Evolutionary conservation across 495 filamentous ascomycete genomes (phyloP).

Genomic region (Viridothelium virens): DNA sequence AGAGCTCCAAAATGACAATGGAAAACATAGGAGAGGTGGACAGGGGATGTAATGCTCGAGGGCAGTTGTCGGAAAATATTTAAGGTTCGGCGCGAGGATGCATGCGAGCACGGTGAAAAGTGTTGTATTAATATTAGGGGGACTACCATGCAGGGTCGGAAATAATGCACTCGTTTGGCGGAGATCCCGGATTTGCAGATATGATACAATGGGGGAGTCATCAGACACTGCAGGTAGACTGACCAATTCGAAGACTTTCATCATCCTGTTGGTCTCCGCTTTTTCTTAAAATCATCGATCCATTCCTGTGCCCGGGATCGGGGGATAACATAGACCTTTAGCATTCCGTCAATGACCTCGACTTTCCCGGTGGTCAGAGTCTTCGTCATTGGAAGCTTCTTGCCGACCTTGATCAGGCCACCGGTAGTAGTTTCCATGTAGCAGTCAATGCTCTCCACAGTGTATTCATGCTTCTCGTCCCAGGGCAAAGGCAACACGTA

Average conservation of each 20-base stretch:
- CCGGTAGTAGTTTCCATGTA: conserved; percentile 77
- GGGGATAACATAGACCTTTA: conserved; percentile 74
- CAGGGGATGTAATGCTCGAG: not conserved
- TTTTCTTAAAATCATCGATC: conserved; percentile 73
- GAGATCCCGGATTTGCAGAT: not conserved
- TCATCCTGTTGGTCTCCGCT: conserved; percentile 38
- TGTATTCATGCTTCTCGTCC: conserved; percentile 67
- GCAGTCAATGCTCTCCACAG: conserved; percentile 60
- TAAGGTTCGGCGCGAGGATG: not conserved
- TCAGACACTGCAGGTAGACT: not conserved
- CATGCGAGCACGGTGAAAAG: too few species aligned
- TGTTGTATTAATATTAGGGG: too few species aligned
- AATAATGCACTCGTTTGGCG: not conserved
- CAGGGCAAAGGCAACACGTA: conserved; percentile 82
- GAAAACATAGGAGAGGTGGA: not conserved
- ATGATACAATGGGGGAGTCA: not conserved
- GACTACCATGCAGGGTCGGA: not conserved
- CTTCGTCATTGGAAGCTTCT: conserved; percentile 68
- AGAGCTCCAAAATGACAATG: not conserved
- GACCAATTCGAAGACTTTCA: too few species aligned
- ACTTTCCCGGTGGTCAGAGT: conserved; percentile 68
- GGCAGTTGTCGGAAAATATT: not conserved
- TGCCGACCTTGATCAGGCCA: conserved; percentile 83
- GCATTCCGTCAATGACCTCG: conserved; percentile 78
- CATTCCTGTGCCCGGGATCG: conserved; percentile 58